Percentiles rank a stretch among this genome's conserved stretches.
Conservation (phyloP, 2,329 filamentous ascomycete species). For the Orbilia quercus region DNA sequence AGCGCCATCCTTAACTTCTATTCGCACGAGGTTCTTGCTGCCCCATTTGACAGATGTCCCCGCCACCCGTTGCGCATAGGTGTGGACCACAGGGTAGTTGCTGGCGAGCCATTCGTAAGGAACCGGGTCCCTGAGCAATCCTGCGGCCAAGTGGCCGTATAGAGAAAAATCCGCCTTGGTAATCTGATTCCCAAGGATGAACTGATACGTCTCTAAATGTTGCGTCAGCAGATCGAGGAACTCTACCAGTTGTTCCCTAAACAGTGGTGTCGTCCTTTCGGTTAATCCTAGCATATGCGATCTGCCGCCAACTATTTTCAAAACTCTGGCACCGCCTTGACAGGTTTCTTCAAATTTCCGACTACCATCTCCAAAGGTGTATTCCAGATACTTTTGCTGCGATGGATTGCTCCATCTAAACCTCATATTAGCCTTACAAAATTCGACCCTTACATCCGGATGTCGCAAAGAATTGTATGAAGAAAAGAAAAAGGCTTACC, state of each 20-base stretch:
- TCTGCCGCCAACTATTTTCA: conserved; percentile 18
- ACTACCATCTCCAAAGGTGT: conserved; percentile 45
- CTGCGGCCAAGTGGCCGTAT: conserved; percentile 27
- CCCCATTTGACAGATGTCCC: conserved; percentile 41
- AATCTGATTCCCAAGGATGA: conserved; percentile 32
- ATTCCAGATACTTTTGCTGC: conserved; percentile 44
- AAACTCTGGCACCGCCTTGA: conserved; percentile 16
- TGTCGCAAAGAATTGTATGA: not conserved
- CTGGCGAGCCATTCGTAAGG: conserved; percentile 33
- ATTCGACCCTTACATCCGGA: not conserved
- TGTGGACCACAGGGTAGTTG: conserved; percentile 37
- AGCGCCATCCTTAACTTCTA: conserved; percentile 29
- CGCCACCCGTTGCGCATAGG: conserved; percentile 28
- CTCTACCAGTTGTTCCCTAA: conserved; percentile 20
- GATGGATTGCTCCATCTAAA: conserved; percentile 27
- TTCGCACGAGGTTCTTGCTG: conserved; percentile 25
- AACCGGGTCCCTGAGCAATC: conserved; percentile 39
- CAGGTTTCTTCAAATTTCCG: conserved; percentile 13
- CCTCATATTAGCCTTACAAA: not conserved
- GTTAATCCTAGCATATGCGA: conserved; percentile 27
- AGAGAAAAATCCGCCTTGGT: conserved; percentile 38
- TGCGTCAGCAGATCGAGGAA: conserved; percentile 38
- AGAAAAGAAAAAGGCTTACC: conserved; percentile 12
- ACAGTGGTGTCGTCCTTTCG: conserved; percentile 15
- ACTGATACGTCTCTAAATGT: conserved; percentile 48